phyloP scores from a whole-genome alignment of 208 protist species.

The Leptomonas seymouri region DNA sequence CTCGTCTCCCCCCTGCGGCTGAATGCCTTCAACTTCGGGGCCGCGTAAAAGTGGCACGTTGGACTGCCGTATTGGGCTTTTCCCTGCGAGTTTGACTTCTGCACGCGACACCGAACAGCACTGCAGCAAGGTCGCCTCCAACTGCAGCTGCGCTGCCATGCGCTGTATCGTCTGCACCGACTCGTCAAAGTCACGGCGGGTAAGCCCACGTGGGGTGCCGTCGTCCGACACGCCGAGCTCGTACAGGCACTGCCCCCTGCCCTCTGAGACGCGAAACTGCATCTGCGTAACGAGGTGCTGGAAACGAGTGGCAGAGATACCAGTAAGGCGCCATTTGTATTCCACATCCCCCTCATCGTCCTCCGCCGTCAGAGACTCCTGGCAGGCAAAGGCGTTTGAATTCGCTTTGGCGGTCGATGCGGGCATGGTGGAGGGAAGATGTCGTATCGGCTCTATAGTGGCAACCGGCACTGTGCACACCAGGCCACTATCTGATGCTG shows the following conservation, averaged over 20 bases:
- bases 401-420: background rate
- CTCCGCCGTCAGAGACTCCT: conserved; percentile 65
- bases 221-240: conserved; percentile 94
- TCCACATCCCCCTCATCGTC: conserved; percentile 95
- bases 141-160: conserved; percentile 74
- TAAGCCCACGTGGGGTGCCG: conserved; percentile 85
- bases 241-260: conserved; percentile 94
- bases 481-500: conserved; percentile 2
- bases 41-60: too few relatives aligned
- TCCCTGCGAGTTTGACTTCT: conserved; percentile 1
- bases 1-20: background rate
- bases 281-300: conserved; percentile 96
- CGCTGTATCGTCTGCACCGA: conserved; percentile 70
- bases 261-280: conserved; percentile 93
- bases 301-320: conserved; percentile 74
- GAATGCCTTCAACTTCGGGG: too few relatives aligned
- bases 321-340: conserved; percentile 96
- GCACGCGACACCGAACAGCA: conserved; percentile 40
- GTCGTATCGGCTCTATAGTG: background rate
- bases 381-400: background rate
- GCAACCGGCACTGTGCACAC: background rate
- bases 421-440: too few relatives aligned
- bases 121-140: conserved; percentile 65
- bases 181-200: conserved; percentile 73
- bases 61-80: too few relatives aligned